phyloP scores from a whole-genome alignment of 2,329 filamentous ascomycete genomes.

The Fusarium devonianum region DNA sequence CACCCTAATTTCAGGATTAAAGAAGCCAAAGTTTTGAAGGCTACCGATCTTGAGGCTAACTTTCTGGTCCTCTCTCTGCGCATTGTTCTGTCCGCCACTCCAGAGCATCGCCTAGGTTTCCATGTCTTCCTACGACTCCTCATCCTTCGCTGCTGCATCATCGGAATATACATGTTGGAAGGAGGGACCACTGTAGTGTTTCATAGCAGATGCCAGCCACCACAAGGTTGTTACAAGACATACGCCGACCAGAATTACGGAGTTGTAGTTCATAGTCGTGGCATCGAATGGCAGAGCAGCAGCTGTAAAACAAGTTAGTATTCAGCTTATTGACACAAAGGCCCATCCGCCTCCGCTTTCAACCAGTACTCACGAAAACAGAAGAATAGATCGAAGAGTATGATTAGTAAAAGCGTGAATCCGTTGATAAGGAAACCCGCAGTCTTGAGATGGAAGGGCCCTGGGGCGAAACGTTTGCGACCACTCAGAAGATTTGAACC shows the following conservation, averaged over 20 bases:
- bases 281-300: constrained; percentile 33
- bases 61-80: too few species aligned
- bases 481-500: constrained; percentile 27
- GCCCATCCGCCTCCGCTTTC: too few species aligned
- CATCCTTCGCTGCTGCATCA: constrained; percentile 7
- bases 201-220: constrained; percentile 34
- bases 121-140: too few species aligned
- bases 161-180: constrained; percentile 8
- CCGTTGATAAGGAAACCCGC: constrained; percentile 24
- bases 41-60: too few species aligned
- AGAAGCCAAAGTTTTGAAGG: too few species aligned
- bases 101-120: too few species aligned
- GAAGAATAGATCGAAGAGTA: constrained; percentile 37
- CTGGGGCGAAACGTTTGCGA: constrained; percentile 22
- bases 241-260: constrained; percentile 30
- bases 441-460: constrained; percentile 26
- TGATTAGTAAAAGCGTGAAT: constrained; percentile 28
- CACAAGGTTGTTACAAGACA: constrained; percentile 26
- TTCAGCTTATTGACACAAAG: background rate
- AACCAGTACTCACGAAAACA: constrained; percentile 40
- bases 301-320: constrained; percentile 19
- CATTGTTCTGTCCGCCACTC: too few species aligned
- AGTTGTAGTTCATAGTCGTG: constrained; percentile 40
- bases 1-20: too few species aligned
- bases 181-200: constrained; percentile 31